These are phyloP conservation scores for Microbotryum violaceum DNA, from an alignment of 1,284 basidiomycete genomes.

Conservation along the genomic window DNA sequence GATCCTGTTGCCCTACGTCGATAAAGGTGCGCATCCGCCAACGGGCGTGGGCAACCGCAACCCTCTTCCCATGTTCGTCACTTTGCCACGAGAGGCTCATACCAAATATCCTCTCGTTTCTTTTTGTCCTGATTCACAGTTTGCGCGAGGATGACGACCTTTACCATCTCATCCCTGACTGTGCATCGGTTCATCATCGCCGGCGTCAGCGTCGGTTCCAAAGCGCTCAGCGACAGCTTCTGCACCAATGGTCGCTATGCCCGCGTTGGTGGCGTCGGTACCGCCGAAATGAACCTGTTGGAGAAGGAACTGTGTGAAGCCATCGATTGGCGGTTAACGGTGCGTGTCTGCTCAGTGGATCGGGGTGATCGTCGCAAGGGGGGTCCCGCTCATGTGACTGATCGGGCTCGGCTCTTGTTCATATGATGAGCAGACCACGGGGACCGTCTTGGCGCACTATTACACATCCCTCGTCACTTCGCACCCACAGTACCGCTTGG, in stretches of 20 bases:
- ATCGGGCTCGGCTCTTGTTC: background rate
- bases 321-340: constrained; percentile 86
- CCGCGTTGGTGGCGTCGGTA: constrained; percentile 83
- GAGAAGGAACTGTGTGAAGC: constrained; percentile 83
- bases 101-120: background rate
- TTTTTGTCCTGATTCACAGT: constrained; percentile 1
- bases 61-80: background rate
- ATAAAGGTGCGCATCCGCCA: constrained; percentile 54
- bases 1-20: constrained; percentile 85
- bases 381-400: background rate
- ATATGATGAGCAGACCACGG: constrained; percentile 29
- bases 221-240: constrained; percentile 86
- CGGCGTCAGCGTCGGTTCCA: constrained; percentile 74
- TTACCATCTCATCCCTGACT: constrained; percentile 86
- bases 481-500: constrained; percentile 31
- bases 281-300: constrained; percentile 79
- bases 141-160: constrained; percentile 70
- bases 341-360: constrained; percentile 47
- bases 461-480: constrained; percentile 34
- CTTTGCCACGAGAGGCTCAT: background rate
- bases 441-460: constrained; percentile 34
- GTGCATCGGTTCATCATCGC: constrained; percentile 92
- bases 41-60: background rate
- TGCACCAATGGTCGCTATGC: constrained; percentile 88
- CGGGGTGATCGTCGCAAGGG: too few species aligned